phyloP scores from a whole-genome alignment of 2,329 filamentous ascomycete genomes.

The Calcarisporium arbuscula region DNA sequence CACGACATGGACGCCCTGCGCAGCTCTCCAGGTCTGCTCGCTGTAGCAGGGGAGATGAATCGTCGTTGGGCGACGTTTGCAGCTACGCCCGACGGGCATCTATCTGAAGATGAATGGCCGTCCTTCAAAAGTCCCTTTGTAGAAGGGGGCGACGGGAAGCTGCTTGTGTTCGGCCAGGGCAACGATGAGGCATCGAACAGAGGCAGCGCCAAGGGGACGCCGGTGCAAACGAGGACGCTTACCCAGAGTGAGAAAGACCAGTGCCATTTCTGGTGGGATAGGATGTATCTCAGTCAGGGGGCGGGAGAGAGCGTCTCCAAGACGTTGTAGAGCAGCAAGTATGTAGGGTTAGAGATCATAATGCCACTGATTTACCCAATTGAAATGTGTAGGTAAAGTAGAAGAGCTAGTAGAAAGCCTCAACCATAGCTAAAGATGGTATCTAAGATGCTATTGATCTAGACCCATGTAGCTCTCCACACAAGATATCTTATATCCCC shows the following conservation, averaged over 20 bases:
- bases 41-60: constrained; percentile 35
- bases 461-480: no score
- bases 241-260: constrained; percentile 39
- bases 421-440: no score
- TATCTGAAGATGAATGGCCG: constrained; percentile 30
- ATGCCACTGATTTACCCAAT: no score
- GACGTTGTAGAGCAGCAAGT: no score
- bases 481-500: no score
- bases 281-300: constrained; percentile 29
- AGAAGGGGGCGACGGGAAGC: constrained; percentile 20
- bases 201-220: constrained; percentile 30
- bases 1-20: constrained; percentile 33
- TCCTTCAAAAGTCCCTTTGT: constrained; percentile 34
- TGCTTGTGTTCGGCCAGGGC: constrained; percentile 53
- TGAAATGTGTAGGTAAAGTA: no score
- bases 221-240: constrained; percentile 35
- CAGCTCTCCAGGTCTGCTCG: constrained; percentile 28
- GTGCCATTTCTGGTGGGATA: constrained; percentile 57
- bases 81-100: constrained; percentile 20
- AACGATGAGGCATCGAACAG: constrained; percentile 50
- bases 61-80: constrained; percentile 31
- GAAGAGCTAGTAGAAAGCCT: no score
- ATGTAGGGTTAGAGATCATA: no score
- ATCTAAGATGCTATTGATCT: no score
- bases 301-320: constrained; percentile 13